A percentile compares a stretch with the other conserved stretches of the same genome.
These are phyloP conservation scores for Tetragonia tetragonoides DNA, from an alignment of 148 eudicot genomes.

Conservation along the genomic window DNA sequence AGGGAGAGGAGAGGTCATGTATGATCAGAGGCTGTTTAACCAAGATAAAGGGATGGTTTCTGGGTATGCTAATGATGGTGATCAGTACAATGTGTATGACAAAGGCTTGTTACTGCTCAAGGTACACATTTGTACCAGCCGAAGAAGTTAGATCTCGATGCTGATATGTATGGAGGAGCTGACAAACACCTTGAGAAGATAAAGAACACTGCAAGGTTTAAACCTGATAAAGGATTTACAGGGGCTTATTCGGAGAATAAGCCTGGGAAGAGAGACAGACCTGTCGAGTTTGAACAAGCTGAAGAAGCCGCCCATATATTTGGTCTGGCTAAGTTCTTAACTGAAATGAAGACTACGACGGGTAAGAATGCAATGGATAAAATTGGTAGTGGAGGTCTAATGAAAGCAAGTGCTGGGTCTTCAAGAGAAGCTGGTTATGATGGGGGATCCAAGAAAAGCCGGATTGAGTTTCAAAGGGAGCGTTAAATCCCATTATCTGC, in stretches of 20 bases:
- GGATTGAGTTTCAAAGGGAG: conserved; percentile 57
- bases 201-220: conserved; percentile 67
- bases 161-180: conserved; percentile 72
- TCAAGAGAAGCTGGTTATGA: conserved; percentile 60
- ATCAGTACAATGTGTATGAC: conserved; percentile 74
- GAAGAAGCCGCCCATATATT: conserved; percentile 69
- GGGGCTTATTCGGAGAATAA: conserved; percentile 51
- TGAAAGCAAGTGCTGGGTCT: conserved; percentile 72
- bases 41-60: conserved; percentile 93
- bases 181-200: conserved; percentile 80
- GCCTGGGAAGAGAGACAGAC: conserved; percentile 60
- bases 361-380: conserved; percentile 73
- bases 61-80: conserved; percentile 71
- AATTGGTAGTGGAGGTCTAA: conserved; percentile 66
- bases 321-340: conserved; percentile 74
- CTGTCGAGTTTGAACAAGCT: conserved; percentile 77
- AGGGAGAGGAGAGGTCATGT: conserved; percentile 72
- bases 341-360: conserved; percentile 50
- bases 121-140: conserved; percentile 77
- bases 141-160: conserved; percentile 55
- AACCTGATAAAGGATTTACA: conserved; percentile 65
- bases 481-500: conserved; percentile 7
- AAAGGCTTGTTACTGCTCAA: conserved; percentile 79
- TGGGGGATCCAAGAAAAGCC: conserved; percentile 53
- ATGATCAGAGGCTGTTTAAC: conserved; percentile 80